A percentile compares a stretch with the other conserved stretches of the same genome.
Evolutionary conservation across 345 rosid genomes (phyloP).

Genomic region (Eucalyptus tenuipes): DNA sequence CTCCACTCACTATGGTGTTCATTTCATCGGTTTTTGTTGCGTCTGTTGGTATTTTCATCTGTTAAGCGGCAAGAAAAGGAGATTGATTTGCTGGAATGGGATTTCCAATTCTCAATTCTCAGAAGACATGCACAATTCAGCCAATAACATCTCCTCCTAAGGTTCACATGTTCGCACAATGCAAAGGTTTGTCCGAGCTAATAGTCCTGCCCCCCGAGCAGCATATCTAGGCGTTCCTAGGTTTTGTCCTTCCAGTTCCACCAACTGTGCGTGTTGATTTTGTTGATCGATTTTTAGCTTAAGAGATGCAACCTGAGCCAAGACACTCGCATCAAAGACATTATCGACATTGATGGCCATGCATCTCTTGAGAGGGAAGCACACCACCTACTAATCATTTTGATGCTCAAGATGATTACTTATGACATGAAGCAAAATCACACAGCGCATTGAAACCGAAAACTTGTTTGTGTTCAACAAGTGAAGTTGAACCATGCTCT

Average conservation of each 20-base stretch:
- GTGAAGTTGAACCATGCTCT: background rate
- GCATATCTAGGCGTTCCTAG: background rate
- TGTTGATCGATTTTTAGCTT: background rate
- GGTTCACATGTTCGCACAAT: background rate
- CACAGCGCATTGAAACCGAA: background rate
- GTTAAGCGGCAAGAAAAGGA: background rate
- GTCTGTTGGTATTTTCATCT: background rate
- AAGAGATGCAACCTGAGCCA: background rate
- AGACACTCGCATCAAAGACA: background rate
- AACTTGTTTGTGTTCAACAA: background rate
- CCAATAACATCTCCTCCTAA: background rate
- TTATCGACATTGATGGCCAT: background rate
- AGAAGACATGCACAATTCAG: background rate
- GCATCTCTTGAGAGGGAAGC: background rate
- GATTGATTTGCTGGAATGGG: background rate
- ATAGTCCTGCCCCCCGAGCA: background rate
- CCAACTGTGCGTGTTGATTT: background rate
- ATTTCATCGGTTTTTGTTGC: background rate
- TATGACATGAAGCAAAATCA: background rate
- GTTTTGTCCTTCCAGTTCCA: background rate
- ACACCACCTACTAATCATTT: background rate
- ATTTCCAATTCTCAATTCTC: background rate
- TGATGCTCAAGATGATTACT: background rate
- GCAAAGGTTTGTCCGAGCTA: background rate
- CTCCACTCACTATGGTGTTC: background rate